Percentiles rank a stretch among this genome's conserved stretches.
Conservation (phyloP, 1,284 basidiomycete species). For the Trichosporon ovoides region DNA sequence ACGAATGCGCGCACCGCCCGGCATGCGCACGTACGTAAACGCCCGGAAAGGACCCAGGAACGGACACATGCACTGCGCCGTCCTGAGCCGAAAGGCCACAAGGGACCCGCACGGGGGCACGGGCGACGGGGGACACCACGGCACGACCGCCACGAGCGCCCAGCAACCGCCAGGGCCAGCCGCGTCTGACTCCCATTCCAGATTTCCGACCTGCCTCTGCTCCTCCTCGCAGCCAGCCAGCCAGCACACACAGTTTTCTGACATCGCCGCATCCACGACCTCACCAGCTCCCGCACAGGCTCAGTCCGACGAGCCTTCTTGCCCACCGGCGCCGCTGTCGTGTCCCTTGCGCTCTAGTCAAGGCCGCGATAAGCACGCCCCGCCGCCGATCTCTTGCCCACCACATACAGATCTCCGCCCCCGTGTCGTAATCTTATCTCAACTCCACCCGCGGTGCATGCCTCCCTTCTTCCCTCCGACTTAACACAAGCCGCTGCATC, state of each 20-base stretch:
- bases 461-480: conserved; percentile 5
- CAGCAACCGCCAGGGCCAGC: not conserved
- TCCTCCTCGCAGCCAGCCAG: not conserved
- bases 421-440: not conserved
- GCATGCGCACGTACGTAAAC: not conserved
- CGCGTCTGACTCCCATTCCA: no score
- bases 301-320: no score
- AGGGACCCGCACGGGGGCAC: no score
- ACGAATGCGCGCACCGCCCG: not conserved
- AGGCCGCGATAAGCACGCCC: not conserved
- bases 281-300: no score
- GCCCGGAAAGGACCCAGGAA: not conserved
- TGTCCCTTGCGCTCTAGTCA: not conserved
- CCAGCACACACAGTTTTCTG: no score
- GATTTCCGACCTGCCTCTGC: no score
- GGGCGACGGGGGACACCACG: no score
- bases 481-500: not conserved
- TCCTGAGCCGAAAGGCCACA: no score
- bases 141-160: no score
- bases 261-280: no score
- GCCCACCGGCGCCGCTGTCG: no score
- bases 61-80: not conserved
- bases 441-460: not conserved
- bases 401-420: conserved; percentile 2
- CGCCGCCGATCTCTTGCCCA: not conserved